Conservation (phyloP, 1,284 basidiomycete genomes). For the Clitocybe nebularis region DNA sequence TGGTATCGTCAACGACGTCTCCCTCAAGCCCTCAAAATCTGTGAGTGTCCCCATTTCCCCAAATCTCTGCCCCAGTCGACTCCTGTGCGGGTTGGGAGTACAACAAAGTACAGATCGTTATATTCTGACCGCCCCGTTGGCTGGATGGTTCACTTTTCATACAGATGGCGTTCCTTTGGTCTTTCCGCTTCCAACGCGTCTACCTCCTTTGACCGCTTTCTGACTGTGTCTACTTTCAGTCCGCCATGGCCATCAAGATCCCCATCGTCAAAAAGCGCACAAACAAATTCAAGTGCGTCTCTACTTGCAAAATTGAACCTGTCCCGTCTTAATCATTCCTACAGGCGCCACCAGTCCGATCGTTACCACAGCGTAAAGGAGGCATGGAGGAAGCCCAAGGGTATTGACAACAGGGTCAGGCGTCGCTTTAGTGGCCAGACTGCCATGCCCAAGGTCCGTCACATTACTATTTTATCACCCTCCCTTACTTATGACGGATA, state of each 20-base stretch:
- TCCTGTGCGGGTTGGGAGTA: slow-evolving; percentile 5
- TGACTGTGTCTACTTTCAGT: slow-evolving; percentile 28
- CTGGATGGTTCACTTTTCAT: slow-evolving; percentile 30
- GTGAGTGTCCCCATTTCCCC: slow-evolving; percentile 28
- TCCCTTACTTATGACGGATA: neutral
- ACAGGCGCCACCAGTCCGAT: slow-evolving; percentile 94
- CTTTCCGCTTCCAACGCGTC: neutral
- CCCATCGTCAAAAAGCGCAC: slow-evolving; percentile 97
- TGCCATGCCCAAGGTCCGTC: slow-evolving; percentile 87
- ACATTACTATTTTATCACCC: neutral
- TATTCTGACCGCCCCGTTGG: slow-evolving; percentile 9
- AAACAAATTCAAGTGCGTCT: slow-evolving; percentile 85
- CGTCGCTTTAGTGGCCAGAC: slow-evolving; percentile 95
- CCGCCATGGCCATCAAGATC: slow-evolving; percentile 80
- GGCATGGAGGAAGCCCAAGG: slow-evolving; percentile 97
- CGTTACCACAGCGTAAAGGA: slow-evolving; percentile 94
- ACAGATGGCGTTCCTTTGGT: slow-evolving; percentile 16
- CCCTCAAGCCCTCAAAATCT: slow-evolving; percentile 33
- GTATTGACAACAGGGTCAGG: slow-evolving; percentile 94
- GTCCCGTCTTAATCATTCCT: slow-evolving; percentile 14
- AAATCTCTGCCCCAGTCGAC: slow-evolving; percentile 6
- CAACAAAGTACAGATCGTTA: slow-evolving; percentile 8
- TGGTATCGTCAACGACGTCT: slow-evolving; percentile 15
- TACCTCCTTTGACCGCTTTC: slow-evolving; percentile 4
- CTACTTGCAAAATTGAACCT: slow-evolving; percentile 14